These are phyloP conservation scores for Alisma plantagoaquatica DNA, from an alignment of 106 monocot genomes.

Conservation along the genomic window DNA sequence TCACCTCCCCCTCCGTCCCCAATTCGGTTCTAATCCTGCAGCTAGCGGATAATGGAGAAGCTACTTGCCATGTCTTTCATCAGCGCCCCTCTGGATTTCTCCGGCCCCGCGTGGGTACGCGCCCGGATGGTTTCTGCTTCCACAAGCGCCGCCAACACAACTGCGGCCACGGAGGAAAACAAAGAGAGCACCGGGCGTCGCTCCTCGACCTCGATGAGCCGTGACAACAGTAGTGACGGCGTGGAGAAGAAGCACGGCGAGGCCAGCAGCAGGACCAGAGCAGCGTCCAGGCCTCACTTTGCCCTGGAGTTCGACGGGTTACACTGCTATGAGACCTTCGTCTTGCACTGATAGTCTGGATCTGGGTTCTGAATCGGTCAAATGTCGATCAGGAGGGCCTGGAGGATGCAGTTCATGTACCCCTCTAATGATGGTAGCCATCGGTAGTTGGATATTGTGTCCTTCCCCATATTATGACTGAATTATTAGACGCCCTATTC, in stretches of 20 bases:
- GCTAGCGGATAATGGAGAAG: conserved; percentile 9
- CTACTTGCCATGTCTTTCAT: conserved; percentile 14
- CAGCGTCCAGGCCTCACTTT: conserved; percentile 3
- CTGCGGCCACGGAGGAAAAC: not conserved
- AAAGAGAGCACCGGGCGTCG: not conserved
- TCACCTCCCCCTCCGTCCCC: not conserved
- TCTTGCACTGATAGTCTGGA: conserved; percentile 10
- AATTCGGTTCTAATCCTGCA: not conserved
- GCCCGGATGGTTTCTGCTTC: too few species aligned
- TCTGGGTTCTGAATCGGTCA: too few species aligned
- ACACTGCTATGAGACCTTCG: conserved; percentile 40
- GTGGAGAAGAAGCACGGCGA: not conserved
- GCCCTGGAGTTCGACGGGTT: conserved; percentile 47
- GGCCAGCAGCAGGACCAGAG: not conserved
- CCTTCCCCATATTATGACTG: too few species aligned
- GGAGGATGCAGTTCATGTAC: not conserved
- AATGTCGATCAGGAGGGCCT: too few species aligned
- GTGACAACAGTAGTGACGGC: too few species aligned
- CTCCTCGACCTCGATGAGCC: too few species aligned
- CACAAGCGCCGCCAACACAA: too few species aligned
- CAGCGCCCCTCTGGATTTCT: not conserved
- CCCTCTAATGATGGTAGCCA: too few species aligned
- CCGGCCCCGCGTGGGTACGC: too few species aligned
- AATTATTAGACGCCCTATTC: too few species aligned
- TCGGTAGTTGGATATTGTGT: too few species aligned